Evolutionary conservation across 495 filamentous ascomycete genomes (phyloP).

Genomic region (Penicillium cinerascens): DNA sequence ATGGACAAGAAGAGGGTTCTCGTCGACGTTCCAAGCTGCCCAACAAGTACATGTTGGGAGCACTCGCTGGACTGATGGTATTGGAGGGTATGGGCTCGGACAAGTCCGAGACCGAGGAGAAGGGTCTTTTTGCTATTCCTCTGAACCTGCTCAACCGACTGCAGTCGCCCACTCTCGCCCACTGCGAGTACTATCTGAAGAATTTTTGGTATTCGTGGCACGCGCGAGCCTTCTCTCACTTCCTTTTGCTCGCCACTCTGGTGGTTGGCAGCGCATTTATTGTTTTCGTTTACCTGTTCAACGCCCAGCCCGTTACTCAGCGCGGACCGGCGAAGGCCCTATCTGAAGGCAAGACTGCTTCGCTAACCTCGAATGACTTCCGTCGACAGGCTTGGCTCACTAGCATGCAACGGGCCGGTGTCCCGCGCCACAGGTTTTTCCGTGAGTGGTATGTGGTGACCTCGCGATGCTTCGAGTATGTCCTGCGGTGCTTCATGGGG

Average conservation of each 20-base stretch:
- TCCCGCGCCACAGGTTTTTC: constrained; percentile 82
- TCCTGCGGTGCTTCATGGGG: constrained; percentile 74
- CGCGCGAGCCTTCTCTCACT: constrained; percentile 39
- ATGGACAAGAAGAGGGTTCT: constrained; percentile 17
- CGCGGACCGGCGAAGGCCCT: constrained; percentile 24
- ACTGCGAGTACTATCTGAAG: constrained; percentile 26
- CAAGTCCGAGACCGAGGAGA: constrained; percentile 58
- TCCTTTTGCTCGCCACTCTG: constrained; percentile 56
- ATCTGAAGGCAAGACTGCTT: constrained; percentile 41
- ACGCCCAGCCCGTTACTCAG: constrained; percentile 41
- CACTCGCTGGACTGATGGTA: constrained; percentile 87
- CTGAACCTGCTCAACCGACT: constrained; percentile 46
- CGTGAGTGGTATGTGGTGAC: constrained; percentile 78
- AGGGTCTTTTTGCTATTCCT: constrained; percentile 70
- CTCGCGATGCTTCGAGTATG: constrained; percentile 76
- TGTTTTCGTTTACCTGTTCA: constrained; percentile 64
- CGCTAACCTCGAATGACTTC: constrained; percentile 80
- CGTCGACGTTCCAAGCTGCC: constrained; percentile 46
- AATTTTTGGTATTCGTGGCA: constrained; percentile 41
- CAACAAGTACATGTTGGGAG: constrained; percentile 83
- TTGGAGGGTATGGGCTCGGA: constrained; percentile 66
- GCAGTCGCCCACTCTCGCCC: constrained; percentile 20
- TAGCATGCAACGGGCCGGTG: constrained; percentile 88
- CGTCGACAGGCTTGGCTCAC: constrained; percentile 91
- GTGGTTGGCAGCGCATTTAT: constrained; percentile 66